Evolutionary conservation across 805 yeast species (phyloP).

Genomic region (Starmerella asiatica): DNA sequence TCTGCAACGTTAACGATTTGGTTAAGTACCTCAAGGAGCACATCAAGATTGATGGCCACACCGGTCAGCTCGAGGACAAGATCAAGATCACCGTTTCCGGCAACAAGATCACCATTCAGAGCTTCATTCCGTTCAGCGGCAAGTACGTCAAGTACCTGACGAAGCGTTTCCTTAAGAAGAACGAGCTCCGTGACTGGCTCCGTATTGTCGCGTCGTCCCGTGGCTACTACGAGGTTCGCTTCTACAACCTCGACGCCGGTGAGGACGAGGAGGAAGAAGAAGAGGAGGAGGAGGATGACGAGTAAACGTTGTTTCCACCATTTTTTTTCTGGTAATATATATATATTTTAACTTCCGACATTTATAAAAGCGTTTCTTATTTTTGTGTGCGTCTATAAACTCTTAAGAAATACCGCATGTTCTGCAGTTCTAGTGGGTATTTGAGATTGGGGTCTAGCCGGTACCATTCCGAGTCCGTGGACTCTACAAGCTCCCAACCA

Average conservation of each 20-base stretch:
- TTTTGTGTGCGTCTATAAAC: constrained; percentile 41
- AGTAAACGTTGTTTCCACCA: constrained; percentile 11
- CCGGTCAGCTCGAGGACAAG: constrained; percentile 94
- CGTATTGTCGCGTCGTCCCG: constrained; percentile 94
- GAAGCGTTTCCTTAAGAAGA: constrained; percentile 99
- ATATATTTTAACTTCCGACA: too few relatives aligned
- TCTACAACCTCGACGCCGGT: constrained; percentile 97
- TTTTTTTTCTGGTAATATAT: background rate
- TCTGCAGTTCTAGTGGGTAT: constrained; percentile 62
- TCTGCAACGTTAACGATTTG: constrained; percentile 95
- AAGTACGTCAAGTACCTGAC: constrained; percentile 99
- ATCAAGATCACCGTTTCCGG: constrained; percentile 72
- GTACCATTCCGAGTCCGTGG: constrained; percentile 73
- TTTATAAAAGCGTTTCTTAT: too few relatives aligned
- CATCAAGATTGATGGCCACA: constrained; percentile 95
- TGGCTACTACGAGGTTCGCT: constrained; percentile 92
- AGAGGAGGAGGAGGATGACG: constrained; percentile 27
- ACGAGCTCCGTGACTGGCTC: constrained; percentile 99
- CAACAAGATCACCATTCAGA: constrained; percentile 76
- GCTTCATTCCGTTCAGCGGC: constrained; percentile 96
- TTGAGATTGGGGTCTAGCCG: constrained; percentile 40
- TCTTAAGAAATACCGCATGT: constrained; percentile 76
- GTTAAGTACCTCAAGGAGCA: constrained; percentile 96
- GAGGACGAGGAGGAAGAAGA: constrained; percentile 92
- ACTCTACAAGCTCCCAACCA: constrained; percentile 49